Evolutionary conservation across 306 rosid species (phyloP).

Genomic region (Ziziphus jujuba): DNA sequence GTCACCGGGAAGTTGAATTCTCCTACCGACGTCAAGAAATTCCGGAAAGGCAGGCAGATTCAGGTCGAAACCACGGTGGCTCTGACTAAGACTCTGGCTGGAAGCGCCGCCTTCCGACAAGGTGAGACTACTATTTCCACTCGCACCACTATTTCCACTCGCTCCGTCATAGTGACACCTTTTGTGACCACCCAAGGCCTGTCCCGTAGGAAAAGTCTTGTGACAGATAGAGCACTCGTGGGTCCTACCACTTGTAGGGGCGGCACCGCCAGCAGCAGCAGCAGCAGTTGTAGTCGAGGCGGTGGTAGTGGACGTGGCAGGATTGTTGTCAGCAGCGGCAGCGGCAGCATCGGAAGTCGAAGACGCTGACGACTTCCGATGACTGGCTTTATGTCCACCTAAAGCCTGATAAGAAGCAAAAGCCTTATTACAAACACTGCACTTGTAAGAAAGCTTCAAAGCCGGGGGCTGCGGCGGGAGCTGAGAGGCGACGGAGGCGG

Average conservation of each 20-base stretch:
- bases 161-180: conserved; percentile 94
- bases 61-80: conserved; percentile 63
- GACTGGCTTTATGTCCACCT: conserved; percentile 97
- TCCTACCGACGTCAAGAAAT: conserved; percentile 30
- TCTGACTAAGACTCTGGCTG: conserved; percentile 33
- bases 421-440: conserved; percentile 68
- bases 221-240: conserved; percentile 89
- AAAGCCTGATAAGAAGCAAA: conserved; percentile 87
- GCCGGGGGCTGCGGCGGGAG: conserved; percentile 22
- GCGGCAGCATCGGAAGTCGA: conserved; percentile 26
- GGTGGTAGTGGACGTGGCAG: conserved; percentile 22
- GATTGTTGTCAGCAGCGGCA: conserved; percentile 1
- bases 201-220: conserved; percentile 82
- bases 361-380: conserved; percentile 46
- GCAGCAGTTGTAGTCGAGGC: conserved; percentile 4
- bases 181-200: conserved; percentile 95
- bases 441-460: conserved; percentile 44
- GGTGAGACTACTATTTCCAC: conserved; percentile 35
- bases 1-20: conserved; percentile 38
- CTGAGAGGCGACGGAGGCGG: conserved; percentile 20
- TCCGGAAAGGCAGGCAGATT: conserved; percentile 82
- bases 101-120: conserved; percentile 60
- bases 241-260: conserved; percentile 30
- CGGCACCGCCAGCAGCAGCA: background rate
- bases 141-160: conserved; percentile 50